phyloP scores from a whole-genome alignment of 331 rosid species.

The Acacia concinna region DNA sequence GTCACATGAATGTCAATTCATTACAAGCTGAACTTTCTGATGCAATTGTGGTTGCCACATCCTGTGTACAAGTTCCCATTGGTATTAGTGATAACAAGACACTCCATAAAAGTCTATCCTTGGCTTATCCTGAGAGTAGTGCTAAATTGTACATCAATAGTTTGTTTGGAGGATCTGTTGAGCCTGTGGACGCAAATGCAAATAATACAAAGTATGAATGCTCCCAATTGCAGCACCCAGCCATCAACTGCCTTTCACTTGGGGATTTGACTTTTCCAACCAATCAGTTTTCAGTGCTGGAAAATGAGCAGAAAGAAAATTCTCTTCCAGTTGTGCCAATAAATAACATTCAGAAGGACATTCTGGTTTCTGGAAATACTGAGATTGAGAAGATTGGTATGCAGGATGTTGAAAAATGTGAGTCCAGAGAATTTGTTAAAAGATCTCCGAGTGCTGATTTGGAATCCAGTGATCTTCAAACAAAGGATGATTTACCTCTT shows the following conservation, averaged over 20 bases:
- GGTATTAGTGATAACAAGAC: conserved; percentile 37
- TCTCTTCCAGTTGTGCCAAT: conserved; percentile 32
- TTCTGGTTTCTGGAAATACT: conserved; percentile 35
- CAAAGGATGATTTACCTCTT: conserved; percentile 45
- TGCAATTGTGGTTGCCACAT: conserved; percentile 34
- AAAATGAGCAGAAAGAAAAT: conserved; percentile 42
- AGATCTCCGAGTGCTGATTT: conserved; percentile 38
- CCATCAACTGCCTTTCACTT: conserved; percentile 31
- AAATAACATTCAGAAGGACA: conserved; percentile 39
- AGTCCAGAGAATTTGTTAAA: conserved; percentile 34
- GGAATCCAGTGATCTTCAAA: conserved; percentile 43
- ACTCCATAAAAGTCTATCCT: conserved; percentile 35
- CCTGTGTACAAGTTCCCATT: conserved; percentile 42
- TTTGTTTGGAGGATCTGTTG: conserved; percentile 40
- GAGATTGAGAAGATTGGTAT: conserved; percentile 38
- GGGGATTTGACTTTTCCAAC: conserved; percentile 41
- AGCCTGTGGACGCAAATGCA: conserved; percentile 34
- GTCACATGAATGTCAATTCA: conserved; percentile 28
- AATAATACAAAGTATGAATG: conserved; percentile 33
- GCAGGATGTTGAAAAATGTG: conserved; percentile 42
- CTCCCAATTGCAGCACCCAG: conserved; percentile 41
- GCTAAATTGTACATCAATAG: conserved; percentile 32
- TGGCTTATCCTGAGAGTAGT: conserved; percentile 42
- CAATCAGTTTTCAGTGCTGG: conserved; percentile 37
- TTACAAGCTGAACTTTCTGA: conserved; percentile 41